A percentile compares a stretch with the other conserved stretches of the same genome.
These are phyloP conservation scores for Wallacemonas sp. DNA, from an alignment of 208 protist species.

Conservation along the genomic window DNA sequence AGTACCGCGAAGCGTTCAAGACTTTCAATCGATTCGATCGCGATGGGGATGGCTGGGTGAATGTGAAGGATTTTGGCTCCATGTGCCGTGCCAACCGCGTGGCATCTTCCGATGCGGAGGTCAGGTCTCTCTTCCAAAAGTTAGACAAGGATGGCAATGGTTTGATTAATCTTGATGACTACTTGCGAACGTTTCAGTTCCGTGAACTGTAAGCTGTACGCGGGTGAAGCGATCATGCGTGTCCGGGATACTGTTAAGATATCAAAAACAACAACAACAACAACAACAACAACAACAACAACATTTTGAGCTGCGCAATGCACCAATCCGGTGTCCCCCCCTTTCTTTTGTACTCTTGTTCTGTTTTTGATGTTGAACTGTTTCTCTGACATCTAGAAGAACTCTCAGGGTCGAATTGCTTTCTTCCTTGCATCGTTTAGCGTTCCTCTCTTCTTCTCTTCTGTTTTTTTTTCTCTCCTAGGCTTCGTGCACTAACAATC, in stretches of 20 bases:
- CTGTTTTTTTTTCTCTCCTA: constrained; percentile 15
- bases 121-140: constrained; percentile 6
- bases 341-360: constrained; percentile 10
- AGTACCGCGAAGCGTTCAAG: constrained; percentile 41
- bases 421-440: constrained; percentile 11
- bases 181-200: not conserved
- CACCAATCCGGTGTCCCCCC: not conserved
- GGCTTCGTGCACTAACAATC: not conserved
- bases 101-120: constrained; percentile 15
- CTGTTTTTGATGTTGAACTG: constrained; percentile 2
- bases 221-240: not conserved
- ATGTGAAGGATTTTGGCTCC: constrained; percentile 24
- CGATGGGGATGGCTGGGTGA: constrained; percentile 31
- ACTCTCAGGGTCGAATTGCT: not conserved
- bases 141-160: constrained; percentile 1
- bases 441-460: not conserved
- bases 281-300: not conserved
- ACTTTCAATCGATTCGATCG: constrained; percentile 36
- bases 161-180: constrained; percentile 9
- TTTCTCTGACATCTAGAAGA: constrained; percentile 16
- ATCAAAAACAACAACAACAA: not conserved
- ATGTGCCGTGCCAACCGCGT: constrained; percentile 14
- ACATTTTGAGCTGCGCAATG: not conserved
- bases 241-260: not conserved
- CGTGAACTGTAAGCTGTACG: constrained; percentile 10